Evolutionary conservation across 1,284 basidiomycete genomes (phyloP), one percentile per base, ranked within the genome.

Genomic region (Paramarasmius palmivorus): DNA sequence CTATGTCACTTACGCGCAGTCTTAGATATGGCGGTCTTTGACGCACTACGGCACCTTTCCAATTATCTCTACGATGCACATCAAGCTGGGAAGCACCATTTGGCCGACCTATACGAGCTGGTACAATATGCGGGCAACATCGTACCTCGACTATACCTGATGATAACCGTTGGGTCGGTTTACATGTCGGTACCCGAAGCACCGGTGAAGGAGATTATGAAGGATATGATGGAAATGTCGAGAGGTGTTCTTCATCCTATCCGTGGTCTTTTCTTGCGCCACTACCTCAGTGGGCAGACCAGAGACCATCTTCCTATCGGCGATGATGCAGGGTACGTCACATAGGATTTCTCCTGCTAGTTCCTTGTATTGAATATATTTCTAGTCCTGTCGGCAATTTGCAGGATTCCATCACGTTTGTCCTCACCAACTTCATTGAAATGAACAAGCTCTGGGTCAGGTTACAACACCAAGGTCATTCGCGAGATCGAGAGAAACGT

Each of bases 361-460:
- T 37, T 36, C 19, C 36, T 17, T 9, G 7, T 37, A 7, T n/a
- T 47, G 29, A 58, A 51, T 52, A 17, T 52, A 55, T 59, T 38
- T 39, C 7, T 65, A 96, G 94, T 17, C 91, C 92, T 15, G 70
- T 75, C 40, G 95, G 95, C 45, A 93, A 93, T 66, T 78, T 98
- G 2, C 87, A 94, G 71, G 95, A 98, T 71, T 96, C 93, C 1
- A 95, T 93, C 59, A 85, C 84, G 2, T 98, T 97, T 67, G 93
- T 97, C 23, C 81, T 98, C 55, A 96, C 94, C 58, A 97, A 98
- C 73, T 97, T 97, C 65, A 93, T 98, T 68, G 95, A 98, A 68
- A 98, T 97, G 95, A 98, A 97, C 82, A 98, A 97, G 70, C 86
- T 98, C 25, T 98, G 95, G 95, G 95, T 98, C 1, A 87, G 95